phyloP scores from a whole-genome alignment of 1,139 yeast species.

The Fermentozyma sake region DNA sequence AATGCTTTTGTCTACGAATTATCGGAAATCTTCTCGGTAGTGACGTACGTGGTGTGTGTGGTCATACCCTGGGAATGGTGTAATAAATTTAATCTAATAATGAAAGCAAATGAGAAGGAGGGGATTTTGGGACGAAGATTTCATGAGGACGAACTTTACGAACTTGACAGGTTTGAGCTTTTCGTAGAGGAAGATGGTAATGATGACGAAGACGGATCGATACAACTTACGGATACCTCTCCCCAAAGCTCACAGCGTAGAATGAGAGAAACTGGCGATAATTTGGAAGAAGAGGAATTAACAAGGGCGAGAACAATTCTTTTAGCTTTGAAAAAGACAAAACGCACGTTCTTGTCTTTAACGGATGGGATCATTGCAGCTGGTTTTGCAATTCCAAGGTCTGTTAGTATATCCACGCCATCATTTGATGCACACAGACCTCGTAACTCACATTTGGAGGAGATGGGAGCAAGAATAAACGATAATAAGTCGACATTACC shows the following conservation, averaged over 20 bases:
- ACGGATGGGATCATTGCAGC: constrained; percentile 58
- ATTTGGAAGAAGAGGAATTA: no score
- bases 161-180: constrained; percentile 39
- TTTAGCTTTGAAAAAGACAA: constrained; percentile 24
- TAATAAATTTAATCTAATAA: constrained; percentile 58
- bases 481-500: no score
- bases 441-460: constrained; percentile 13
- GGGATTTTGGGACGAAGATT: constrained; percentile 79
- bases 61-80: constrained; percentile 90
- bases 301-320: no score
- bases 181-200: constrained; percentile 33
- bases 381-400: constrained; percentile 55
- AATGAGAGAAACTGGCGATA: no score
- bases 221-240: no score
- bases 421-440: constrained; percentile 9
- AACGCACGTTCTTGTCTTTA: constrained; percentile 35
- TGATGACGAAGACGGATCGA: constrained; percentile 12
- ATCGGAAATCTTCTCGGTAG: constrained; percentile 69
- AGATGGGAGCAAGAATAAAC: constrained; percentile 4
- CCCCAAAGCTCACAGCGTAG: no score
- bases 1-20: constrained; percentile 67
- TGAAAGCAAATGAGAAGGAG: constrained; percentile 64
- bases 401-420: constrained; percentile 39
- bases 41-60: constrained; percentile 67
- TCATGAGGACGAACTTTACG: constrained; percentile 62